A percentile compares a stretch with the other conserved stretches of the same genome.
Conservation (phyloP, 169 alveolate species). For the Theileria orientalis region DNA sequence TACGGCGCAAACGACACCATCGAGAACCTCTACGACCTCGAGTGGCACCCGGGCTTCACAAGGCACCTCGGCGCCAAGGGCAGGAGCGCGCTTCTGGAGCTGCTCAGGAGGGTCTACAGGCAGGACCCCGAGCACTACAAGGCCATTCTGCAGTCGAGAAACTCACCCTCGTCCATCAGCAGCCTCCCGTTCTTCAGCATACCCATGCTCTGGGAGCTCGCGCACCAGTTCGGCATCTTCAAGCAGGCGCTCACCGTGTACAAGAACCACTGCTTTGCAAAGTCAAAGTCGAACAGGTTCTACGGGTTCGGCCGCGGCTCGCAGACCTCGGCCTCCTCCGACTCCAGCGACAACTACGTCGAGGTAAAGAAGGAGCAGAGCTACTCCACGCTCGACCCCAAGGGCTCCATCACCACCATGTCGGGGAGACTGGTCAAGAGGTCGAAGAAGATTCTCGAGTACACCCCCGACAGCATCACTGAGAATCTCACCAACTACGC, state of each 20-base stretch:
- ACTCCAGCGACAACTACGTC: background rate
- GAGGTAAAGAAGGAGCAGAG: background rate
- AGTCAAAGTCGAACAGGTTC: background rate
- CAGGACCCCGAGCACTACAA: conserved; percentile 71
- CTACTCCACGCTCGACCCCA: background rate
- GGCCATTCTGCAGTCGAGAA: conserved; percentile 68
- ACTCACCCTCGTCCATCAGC: conserved; percentile 75
- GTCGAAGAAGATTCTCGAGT: conserved; percentile 13
- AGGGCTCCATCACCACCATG: conserved; percentile 8
- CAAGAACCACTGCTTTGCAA: conserved; percentile 33
- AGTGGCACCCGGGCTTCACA: conserved; percentile 68
- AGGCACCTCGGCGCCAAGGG: conserved; percentile 79
- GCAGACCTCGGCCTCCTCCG: background rate
- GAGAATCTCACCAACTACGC: background rate
- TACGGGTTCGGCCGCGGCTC: background rate
- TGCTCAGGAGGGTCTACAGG: conserved; percentile 72
- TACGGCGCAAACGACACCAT: conserved; percentile 20
- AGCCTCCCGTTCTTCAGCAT: conserved; percentile 75
- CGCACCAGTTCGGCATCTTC: conserved; percentile 77
- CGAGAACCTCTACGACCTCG: conserved; percentile 31
- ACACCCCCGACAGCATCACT: background rate
- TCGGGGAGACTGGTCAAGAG: conserved; percentile 10
- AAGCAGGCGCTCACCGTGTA: conserved; percentile 72
- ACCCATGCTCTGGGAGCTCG: conserved; percentile 78
- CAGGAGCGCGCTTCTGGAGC: conserved; percentile 70